Evolutionary conservation across 257 asterid genomes (phyloP), one percentile per base, ranked within the genome.

Genomic region (Hygrophila difformis): DNA sequence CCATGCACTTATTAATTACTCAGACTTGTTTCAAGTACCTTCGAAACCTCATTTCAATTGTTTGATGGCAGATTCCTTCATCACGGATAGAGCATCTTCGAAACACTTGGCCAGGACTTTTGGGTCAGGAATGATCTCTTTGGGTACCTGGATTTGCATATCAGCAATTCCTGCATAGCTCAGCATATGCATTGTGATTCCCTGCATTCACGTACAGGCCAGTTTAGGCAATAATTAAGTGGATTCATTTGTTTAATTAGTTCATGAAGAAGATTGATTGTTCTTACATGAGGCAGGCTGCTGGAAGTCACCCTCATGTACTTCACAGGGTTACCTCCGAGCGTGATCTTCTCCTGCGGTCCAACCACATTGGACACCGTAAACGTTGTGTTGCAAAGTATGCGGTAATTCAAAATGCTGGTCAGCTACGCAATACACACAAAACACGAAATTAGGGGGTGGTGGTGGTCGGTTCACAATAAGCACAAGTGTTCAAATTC

Each of bases 141-240:
- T 77, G 3, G 87, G 94, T 43, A 73, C 94, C 70, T 71, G 60
- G n/a, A 87, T 79, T 44, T 77, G 93, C 80, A 87, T 49, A 12
- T 77, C 93, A 8, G 87, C 89, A 35, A 40, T 46, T 18, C 88
- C 89, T 23, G 79, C 93, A 34, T 79, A 86, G 54, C 94, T 86
- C 74, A 86, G 42, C 96, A 82, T 82, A 35, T 82, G 85, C 88
- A 85, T 69, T 14, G 76, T 81, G 35, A 82, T 49, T 7, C 88
- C 92, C 92, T 85, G 75, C 60, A n/a, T n/a, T n/a, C n/a, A n/a
- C n/a, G n/a, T n/a, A n/a, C n/a, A n/a, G n/a, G n/a, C n/a, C n/a
- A n/a, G n/a, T n/a, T n/a, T n/a, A n/a, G n/a, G n/a, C n/a, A n/a
- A n/a, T n/a, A n/a, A n/a, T n/a, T n/a, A n/a, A n/a, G n/a, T n/a